Evolutionary conservation across 2,329 filamentous ascomycete species (phyloP).

Genomic region (Lojkania enalia): DNA sequence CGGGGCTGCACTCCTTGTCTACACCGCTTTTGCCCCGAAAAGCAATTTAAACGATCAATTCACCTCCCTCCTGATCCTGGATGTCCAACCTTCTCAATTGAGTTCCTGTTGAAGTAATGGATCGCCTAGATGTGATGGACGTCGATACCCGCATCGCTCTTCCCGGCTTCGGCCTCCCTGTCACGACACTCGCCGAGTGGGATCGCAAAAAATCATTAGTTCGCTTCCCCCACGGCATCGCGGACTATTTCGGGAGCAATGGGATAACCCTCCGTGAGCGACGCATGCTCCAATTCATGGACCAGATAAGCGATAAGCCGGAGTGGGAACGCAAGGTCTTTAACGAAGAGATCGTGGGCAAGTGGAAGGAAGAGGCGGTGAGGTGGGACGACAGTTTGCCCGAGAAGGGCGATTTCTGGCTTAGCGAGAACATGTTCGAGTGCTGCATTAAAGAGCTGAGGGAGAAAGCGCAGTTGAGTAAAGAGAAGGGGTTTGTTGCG

Average conservation of each 20-base stretch:
- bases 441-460: conserved; percentile 50
- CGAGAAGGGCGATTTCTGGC: conserved; percentile 5
- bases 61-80: no score
- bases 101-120: no score
- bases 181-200: conserved; percentile 31
- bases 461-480: conserved; percentile 52
- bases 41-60: no score
- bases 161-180: conserved; percentile 40
- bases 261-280: conserved; percentile 40
- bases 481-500: conserved; percentile 45
- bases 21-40: no score
- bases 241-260: conserved; percentile 21
- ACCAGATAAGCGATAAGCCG: conserved; percentile 43
- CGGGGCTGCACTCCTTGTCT: no score
- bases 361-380: conserved; percentile 37
- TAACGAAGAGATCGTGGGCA: conserved; percentile 29
- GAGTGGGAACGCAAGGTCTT: conserved; percentile 45
- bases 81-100: no score
- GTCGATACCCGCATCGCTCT: conserved; percentile 20
- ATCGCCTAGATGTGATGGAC: no score
- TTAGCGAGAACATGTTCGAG: conserved; percentile 13
- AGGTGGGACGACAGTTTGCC: neutral
- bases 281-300: conserved; percentile 42
- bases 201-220: conserved; percentile 4
- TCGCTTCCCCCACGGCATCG: conserved; percentile 40